Percentiles rank a stretch among this genome's conserved stretches.
Evolutionary conservation across 768 basidiomycete species (phyloP).

Genomic region (Amyloporia xantha): DNA sequence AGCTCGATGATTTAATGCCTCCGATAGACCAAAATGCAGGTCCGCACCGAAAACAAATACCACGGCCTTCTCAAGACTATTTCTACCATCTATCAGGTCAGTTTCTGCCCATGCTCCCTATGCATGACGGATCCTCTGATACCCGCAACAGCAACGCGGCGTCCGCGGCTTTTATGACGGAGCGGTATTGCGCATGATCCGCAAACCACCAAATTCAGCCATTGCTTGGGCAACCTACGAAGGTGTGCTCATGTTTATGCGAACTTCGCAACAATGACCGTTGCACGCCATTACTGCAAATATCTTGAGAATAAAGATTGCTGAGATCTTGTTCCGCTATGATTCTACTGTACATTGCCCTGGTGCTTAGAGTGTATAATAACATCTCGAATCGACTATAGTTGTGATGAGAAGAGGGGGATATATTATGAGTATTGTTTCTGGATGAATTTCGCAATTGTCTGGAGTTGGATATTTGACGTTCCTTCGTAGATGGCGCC

Average conservation of each 20-base stretch:
- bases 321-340: too few relatives aligned
- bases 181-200: slow-evolving; percentile 69
- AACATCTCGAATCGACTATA: not conserved
- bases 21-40: slow-evolving; percentile 82
- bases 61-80: slow-evolving; percentile 63
- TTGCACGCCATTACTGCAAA: not conserved
- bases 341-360: too few relatives aligned
- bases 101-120: slow-evolving; percentile 16
- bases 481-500: slow-evolving; percentile 93
- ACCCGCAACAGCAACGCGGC: slow-evolving; percentile 62
- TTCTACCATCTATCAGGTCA: slow-evolving; percentile 60
- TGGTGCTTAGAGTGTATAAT: too few relatives aligned
- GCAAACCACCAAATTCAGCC: slow-evolving; percentile 84
- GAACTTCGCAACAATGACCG: not conserved
- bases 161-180: slow-evolving; percentile 81
- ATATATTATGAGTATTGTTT: slow-evolving; percentile 61
- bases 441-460: slow-evolving; percentile 88
- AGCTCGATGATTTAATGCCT: not conserved
- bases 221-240: slow-evolving; percentile 94
- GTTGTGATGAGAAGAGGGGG: too few relatives aligned
- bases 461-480: slow-evolving; percentile 96
- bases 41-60: slow-evolving; percentile 72
- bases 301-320: not conserved
- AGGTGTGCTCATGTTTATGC: slow-evolving; percentile 56
- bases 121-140: not conserved